These are phyloP conservation scores for Colletotrichum sidae DNA, from an alignment of 2,329 filamentous ascomycete genomes.

Conservation along the genomic window DNA sequence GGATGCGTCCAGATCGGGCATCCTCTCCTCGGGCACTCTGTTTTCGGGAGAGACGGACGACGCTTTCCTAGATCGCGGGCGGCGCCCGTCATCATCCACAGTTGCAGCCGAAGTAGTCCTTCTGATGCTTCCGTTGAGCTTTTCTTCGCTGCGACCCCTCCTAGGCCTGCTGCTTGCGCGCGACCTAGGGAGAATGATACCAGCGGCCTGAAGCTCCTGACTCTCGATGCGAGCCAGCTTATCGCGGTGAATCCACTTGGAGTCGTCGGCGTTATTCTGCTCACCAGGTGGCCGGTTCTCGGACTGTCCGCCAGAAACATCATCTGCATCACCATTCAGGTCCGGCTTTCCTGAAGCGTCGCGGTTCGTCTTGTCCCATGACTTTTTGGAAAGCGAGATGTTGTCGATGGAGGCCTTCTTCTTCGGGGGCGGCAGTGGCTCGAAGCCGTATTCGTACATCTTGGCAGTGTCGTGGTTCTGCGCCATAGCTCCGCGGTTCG, in stretches of 20 bases:
- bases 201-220: slow-evolving; percentile 82
- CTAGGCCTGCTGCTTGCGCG: slow-evolving; percentile 64
- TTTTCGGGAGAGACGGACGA: slow-evolving; percentile 53
- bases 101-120: slow-evolving; percentile 43
- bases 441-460: slow-evolving; percentile 38
- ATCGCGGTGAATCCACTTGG: slow-evolving; percentile 88
- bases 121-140: slow-evolving; percentile 43
- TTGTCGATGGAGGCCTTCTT: slow-evolving; percentile 52
- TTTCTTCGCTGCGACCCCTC: slow-evolving; percentile 55
- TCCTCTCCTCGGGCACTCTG: slow-evolving; percentile 51
- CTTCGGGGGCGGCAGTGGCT: slow-evolving; percentile 41
- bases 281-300: slow-evolving; percentile 45
- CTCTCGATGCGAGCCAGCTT: slow-evolving; percentile 86
- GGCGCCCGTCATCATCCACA: slow-evolving; percentile 24
- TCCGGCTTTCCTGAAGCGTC: slow-evolving; percentile 37
- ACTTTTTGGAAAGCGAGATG: slow-evolving; percentile 38
- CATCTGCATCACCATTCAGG: slow-evolving; percentile 44
- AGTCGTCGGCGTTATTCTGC: slow-evolving; percentile 54
- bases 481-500: slow-evolving; percentile 32
- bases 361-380: slow-evolving; percentile 34
- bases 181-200: slow-evolving; percentile 70
- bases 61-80: slow-evolving; percentile 55
- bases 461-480: slow-evolving; percentile 41
- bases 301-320: slow-evolving; percentile 31
- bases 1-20: slow-evolving; percentile 55